Percentiles rank a stretch among this genome's conserved stretches.
Evolutionary conservation across 495 filamentous ascomycete genomes (phyloP).

Genomic region (Tuber microsphaerosporum): DNA sequence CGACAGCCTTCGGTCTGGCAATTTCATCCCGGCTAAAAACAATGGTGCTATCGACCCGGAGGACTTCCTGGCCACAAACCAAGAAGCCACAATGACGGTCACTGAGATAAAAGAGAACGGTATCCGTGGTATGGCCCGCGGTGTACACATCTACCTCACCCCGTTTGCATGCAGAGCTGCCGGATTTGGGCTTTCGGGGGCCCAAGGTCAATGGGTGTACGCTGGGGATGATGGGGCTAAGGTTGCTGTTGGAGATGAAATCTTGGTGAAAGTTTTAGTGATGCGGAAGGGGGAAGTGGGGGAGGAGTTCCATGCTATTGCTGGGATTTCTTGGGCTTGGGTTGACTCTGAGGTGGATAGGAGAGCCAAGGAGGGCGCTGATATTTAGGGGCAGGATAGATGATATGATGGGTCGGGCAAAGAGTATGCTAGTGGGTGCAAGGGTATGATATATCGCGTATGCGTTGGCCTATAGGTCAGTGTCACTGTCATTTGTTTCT

Average conservation of each 20-base stretch:
- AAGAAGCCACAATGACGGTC: neutral
- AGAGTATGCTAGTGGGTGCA: neutral
- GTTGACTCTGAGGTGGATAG: neutral
- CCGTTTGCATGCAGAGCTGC: neutral
- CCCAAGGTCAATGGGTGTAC: neutral
- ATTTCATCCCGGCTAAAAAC: neutral
- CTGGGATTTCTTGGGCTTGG: slow-evolving; percentile 1
- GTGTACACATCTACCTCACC: neutral
- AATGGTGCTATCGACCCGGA: neutral
- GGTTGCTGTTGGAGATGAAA: neutral
- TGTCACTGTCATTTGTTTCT: neutral
- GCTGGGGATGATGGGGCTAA: neutral
- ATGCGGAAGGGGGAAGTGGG: neutral
- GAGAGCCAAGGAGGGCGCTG: neutral
- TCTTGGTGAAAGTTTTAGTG: neutral
- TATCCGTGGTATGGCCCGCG: neutral
- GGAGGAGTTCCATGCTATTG: neutral
- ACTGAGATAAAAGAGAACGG: neutral
- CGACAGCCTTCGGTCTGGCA: neutral
- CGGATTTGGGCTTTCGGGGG: neutral
- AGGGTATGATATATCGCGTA: neutral
- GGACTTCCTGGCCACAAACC: neutral
- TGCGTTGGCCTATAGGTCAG: neutral
- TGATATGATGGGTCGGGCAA: neutral
- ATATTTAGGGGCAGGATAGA: neutral